Evolutionary conservation across 257 asterid species (phyloP).

Genomic region (Nicotiana undulata): DNA sequence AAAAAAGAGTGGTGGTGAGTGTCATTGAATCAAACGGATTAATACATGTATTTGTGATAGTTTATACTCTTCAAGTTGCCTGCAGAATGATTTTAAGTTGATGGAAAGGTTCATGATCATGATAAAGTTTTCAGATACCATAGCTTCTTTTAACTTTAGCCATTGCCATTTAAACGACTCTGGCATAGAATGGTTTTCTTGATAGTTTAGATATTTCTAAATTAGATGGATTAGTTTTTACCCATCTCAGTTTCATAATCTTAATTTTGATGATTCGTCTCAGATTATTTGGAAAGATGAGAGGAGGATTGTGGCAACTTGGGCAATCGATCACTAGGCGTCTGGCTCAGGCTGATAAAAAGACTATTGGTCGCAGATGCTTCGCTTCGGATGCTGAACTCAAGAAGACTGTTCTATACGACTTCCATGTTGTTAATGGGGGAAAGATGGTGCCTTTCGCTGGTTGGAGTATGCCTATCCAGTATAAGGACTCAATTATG

Average conservation of each 20-base stretch:
- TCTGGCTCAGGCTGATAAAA: constrained; percentile 62
- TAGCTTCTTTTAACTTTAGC: neutral
- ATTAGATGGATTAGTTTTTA: neutral
- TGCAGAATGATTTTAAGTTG: neutral
- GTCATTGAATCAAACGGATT: neutral
- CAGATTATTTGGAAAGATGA: constrained; percentile 40
- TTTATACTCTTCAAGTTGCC: neutral
- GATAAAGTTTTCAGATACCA: neutral
- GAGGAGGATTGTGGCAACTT: constrained; percentile 98
- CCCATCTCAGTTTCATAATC: neutral
- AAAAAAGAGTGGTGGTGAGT: neutral
- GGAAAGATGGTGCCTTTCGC: constrained; percentile 99
- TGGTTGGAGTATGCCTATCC: constrained; percentile 99
- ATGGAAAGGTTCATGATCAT: neutral
- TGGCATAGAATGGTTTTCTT: neutral
- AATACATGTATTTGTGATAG: neutral
- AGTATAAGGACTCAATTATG: constrained; percentile 96
- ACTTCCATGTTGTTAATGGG: constrained; percentile 89
- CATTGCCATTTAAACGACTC: neutral
- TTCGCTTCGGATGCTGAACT: constrained; percentile 93
- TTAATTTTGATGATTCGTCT: neutral
- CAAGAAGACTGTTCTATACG: constrained; percentile 83
- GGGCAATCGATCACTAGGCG: constrained; percentile 91
- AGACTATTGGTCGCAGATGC: constrained; percentile 60
- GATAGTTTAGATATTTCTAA: neutral